These are phyloP conservation scores for Chloromonas sp. DNA, from an alignment of 163 green algal genomes.

Conservation along the genomic window DNA sequence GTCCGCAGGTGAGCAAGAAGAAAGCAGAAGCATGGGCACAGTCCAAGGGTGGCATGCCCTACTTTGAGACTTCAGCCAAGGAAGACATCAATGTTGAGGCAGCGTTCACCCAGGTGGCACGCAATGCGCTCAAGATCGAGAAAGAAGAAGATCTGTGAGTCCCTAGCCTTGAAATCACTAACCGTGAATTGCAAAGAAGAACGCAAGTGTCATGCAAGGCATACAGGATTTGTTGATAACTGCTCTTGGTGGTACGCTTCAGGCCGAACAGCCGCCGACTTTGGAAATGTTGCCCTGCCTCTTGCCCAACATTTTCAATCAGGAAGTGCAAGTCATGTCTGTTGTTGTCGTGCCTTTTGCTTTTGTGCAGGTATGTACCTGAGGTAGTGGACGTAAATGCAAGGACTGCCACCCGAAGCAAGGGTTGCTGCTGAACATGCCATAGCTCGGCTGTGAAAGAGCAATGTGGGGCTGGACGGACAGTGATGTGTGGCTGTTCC, in stretches of 20 bases:
- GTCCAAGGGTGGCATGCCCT: conserved; percentile 86
- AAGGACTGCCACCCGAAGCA: conserved; percentile 26
- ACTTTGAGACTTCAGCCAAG: conserved; percentile 96
- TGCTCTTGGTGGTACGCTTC: neutral
- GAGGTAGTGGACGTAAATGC: conserved; percentile 80
- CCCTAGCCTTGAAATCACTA: neutral
- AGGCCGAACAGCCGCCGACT: neutral
- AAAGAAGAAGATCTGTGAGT: conserved; percentile 80
- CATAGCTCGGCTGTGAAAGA: too few species aligned
- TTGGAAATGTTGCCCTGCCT: too few species aligned
- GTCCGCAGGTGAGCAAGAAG: conserved; percentile 84
- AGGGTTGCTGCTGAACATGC: neutral
- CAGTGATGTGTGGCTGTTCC: too few species aligned
- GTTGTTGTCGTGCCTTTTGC: too few species aligned
- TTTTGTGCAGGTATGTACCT: conserved; percentile 60
- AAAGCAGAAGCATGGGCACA: conserved; percentile 90
- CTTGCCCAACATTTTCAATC: too few species aligned
- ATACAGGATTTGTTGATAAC: neutral
- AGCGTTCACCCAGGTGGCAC: conserved; percentile 68
- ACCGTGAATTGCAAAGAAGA: neutral
- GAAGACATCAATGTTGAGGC: conserved; percentile 67
- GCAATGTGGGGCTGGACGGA: too few species aligned
- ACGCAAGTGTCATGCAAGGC: neutral
- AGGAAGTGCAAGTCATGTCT: too few species aligned
- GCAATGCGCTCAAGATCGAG: conserved; percentile 78